Evolutionary conservation across 495 filamentous ascomycete genomes (phyloP).

Genomic region (Penicilliopsis zonata): DNA sequence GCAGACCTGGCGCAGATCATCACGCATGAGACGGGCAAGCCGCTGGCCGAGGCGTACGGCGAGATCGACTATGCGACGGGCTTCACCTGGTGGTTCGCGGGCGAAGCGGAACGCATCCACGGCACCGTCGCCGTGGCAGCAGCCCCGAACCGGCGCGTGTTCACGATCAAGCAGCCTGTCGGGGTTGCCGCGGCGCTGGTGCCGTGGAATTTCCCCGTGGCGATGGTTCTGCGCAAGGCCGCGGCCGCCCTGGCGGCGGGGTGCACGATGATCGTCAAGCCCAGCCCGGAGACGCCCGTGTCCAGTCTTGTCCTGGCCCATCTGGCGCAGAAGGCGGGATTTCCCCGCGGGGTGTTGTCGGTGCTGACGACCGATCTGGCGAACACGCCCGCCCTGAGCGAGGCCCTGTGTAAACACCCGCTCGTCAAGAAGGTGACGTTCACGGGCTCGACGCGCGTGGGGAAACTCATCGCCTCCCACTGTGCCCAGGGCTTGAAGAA

Average conservation of each 20-base stretch:
- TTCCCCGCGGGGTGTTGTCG: constrained; percentile 45
- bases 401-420: constrained; percentile 51
- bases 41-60: constrained; percentile 42
- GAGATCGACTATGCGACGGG: constrained; percentile 49
- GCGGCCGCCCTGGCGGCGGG: constrained; percentile 59
- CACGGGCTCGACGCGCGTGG: constrained; percentile 56
- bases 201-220: constrained; percentile 54
- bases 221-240: constrained; percentile 59
- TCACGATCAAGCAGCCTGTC: constrained; percentile 61
- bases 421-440: constrained; percentile 63
- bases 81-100: constrained; percentile 55
- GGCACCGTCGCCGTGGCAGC: constrained; percentile 45
- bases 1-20: constrained; percentile 48
- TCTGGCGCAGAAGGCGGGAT: constrained; percentile 40
- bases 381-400: constrained; percentile 52
- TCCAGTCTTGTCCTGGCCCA: constrained; percentile 41
- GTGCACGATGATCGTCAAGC: constrained; percentile 52
- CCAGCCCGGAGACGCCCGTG: constrained; percentile 50
- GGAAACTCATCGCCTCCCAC: constrained; percentile 47
- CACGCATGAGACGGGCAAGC: constrained; percentile 55
- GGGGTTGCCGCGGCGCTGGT: constrained; percentile 54
- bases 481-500: constrained; percentile 57
- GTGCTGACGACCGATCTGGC: constrained; percentile 44
- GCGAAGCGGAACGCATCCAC: constrained; percentile 58
- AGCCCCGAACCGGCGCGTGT: constrained; percentile 46